A percentile compares a stretch with the other conserved stretches of the same genome.
These are phyloP conservation scores for Coemansia sp. DNA, from an alignment of 192 early-diverging fungal genomes.

Conservation along the genomic window DNA sequence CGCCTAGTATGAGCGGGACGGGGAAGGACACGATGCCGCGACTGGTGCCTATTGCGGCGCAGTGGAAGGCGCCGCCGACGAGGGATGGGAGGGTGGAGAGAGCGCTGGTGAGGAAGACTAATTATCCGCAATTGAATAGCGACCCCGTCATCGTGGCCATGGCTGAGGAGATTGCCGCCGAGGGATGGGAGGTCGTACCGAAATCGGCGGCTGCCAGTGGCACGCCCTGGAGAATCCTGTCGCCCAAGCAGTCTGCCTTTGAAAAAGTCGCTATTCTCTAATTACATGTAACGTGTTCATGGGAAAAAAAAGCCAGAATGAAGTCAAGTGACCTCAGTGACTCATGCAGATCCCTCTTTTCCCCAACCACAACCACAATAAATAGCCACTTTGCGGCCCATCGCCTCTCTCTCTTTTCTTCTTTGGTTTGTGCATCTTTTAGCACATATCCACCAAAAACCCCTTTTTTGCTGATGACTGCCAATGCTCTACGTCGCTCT, in stretches of 20 bases:
- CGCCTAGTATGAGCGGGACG: background rate
- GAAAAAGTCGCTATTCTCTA: background rate
- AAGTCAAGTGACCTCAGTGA: background rate
- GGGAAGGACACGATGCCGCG: background rate
- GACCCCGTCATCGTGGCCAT: background rate
- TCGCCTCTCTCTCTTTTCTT: background rate
- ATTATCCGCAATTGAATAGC: background rate
- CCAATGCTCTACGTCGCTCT: background rate
- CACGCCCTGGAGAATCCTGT: background rate
- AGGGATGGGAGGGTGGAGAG: background rate
- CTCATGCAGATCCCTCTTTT: background rate
- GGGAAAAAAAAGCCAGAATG: background rate
- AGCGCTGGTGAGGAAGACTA: background rate
- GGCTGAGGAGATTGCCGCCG: background rate
- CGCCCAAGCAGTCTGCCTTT: background rate
- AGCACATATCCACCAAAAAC: background rate
- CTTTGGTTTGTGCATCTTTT: no score
- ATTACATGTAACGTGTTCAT: background rate
- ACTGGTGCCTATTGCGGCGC: slow-evolving; percentile 1
- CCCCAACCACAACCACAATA: background rate
- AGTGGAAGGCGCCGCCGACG: background rate
- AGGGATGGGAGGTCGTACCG: background rate
- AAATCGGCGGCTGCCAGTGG: background rate
- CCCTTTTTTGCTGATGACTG: background rate
- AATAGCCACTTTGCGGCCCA: background rate